Evolutionary conservation across 805 yeast species (phyloP).

Genomic region (Ogataea populi-albae): DNA sequence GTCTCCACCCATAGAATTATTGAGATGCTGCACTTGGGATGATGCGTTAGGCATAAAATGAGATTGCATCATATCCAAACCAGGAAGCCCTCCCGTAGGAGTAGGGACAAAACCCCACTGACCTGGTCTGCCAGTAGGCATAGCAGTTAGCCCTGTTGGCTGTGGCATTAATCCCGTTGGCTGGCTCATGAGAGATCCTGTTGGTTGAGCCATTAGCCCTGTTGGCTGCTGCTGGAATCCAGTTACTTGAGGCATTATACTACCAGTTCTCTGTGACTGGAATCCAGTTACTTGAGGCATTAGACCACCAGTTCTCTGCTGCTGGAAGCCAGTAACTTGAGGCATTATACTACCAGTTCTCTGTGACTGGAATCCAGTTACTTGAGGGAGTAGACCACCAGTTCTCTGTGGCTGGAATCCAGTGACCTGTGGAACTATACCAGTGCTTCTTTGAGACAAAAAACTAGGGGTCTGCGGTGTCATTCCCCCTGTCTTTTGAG

Average conservation of each 20-base stretch:
- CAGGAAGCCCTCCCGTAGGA: slow-evolving; percentile 71
- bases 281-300: slow-evolving; percentile 35
- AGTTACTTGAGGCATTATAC: slow-evolving; percentile 11
- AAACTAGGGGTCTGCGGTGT: slow-evolving; percentile 45
- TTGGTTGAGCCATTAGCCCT: slow-evolving; percentile 33
- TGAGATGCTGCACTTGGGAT: slow-evolving; percentile 27
- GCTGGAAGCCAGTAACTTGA: slow-evolving; percentile 44
- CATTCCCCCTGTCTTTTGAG: slow-evolving; percentile 38
- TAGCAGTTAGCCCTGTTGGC: slow-evolving; percentile 47
- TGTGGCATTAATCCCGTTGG: slow-evolving; percentile 38
- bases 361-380: slow-evolving; percentile 43
- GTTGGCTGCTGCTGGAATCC: slow-evolving; percentile 37
- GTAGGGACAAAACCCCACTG: slow-evolving; percentile 75
- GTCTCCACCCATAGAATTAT: slow-evolving; percentile 30
- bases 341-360: slow-evolving; percentile 7
- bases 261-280: slow-evolving; percentile 27
- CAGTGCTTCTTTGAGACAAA: slow-evolving; percentile 23
- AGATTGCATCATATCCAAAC: slow-evolving; percentile 60
- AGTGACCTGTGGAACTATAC: slow-evolving; percentile 16
- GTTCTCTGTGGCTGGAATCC: slow-evolving; percentile 48
- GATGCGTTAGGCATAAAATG: slow-evolving; percentile 60
- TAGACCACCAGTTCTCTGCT: slow-evolving; percentile 58
- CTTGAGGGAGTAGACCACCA: slow-evolving; percentile 43
- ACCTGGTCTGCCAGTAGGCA: slow-evolving; percentile 65
- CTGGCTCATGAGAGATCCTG: slow-evolving; percentile 31